phyloP scores from a whole-genome alignment of 108 stramenopile species.

The Skeletonema marinoi region DNA sequence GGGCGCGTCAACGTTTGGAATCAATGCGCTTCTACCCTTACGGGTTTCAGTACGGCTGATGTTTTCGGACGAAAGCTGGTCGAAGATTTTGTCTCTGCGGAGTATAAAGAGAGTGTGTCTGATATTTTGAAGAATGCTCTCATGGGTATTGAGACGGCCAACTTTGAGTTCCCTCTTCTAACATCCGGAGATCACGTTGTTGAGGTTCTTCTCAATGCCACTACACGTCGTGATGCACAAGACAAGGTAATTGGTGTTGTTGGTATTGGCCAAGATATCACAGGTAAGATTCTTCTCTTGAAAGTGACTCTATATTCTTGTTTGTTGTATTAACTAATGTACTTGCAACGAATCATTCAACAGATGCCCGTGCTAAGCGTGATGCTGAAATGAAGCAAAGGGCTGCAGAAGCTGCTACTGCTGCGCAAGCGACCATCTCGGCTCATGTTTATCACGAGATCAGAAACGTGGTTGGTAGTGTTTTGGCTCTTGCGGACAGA shows the following conservation, averaged over 20 bases:
- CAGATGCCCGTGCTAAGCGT: slow-evolving; percentile 48
- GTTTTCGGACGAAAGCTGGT: slow-evolving; percentile 42
- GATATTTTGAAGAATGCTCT: slow-evolving; percentile 41
- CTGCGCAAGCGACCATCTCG: slow-evolving; percentile 46
- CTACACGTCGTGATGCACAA: slow-evolving; percentile 67
- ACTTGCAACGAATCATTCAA: background rate
- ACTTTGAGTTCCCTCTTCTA: slow-evolving; percentile 40
- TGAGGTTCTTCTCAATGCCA: slow-evolving; percentile 74
- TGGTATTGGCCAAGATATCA: slow-evolving; percentile 42
- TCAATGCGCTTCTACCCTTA: slow-evolving; percentile 34
- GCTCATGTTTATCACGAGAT: slow-evolving; percentile 56
- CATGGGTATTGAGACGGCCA: slow-evolving; percentile 45
- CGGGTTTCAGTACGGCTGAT: slow-evolving; percentile 37
- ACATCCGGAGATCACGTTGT: slow-evolving; percentile 42
- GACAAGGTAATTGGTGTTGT: slow-evolving; percentile 54
- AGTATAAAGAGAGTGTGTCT: slow-evolving; percentile 36
- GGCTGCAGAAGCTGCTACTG: slow-evolving; percentile 47
- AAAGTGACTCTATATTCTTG: slow-evolving; percentile 12
- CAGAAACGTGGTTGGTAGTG: slow-evolving; percentile 47
- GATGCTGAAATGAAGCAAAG: slow-evolving; percentile 45
- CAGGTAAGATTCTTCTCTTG: slow-evolving; percentile 10
- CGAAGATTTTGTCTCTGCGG: slow-evolving; percentile 39
- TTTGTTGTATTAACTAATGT: background rate
- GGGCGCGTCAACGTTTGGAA: slow-evolving; percentile 78
- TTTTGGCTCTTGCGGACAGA: slow-evolving; percentile 48